A percentile compares a stretch with the other conserved stretches of the same genome.
These are phyloP conservation scores for Thermoascus crustaceus DNA, from an alignment of 2,329 filamentous ascomycete species.

Conservation along the genomic window DNA sequence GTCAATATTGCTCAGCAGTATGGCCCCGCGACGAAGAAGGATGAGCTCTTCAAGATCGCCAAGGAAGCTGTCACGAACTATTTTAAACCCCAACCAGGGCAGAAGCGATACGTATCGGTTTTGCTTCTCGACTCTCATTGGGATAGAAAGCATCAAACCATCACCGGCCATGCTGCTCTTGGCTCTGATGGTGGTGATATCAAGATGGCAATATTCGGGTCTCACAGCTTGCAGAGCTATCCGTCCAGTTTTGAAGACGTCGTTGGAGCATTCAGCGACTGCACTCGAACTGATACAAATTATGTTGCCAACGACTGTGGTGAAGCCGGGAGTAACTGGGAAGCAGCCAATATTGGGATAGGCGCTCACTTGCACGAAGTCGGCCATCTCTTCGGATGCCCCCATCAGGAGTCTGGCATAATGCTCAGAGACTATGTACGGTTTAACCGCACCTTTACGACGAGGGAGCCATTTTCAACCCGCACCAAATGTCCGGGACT, in stretches of 20 bases:
- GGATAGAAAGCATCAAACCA: constrained; percentile 62
- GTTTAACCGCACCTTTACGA: constrained; percentile 74
- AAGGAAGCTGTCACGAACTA: constrained; percentile 68
- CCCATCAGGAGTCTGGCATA: constrained; percentile 80
- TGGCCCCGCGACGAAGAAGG: constrained; percentile 57
- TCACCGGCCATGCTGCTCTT: constrained; percentile 76
- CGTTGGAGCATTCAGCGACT: constrained; percentile 79
- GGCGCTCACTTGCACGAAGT: constrained; percentile 88
- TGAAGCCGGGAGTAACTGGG: constrained; percentile 86
- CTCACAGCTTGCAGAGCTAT: constrained; percentile 85
- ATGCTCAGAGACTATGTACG: constrained; percentile 85
- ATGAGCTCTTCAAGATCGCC: constrained; percentile 68
- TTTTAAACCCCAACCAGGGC: constrained; percentile 65
- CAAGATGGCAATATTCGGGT: constrained; percentile 83
- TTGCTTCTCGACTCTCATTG: constrained; percentile 83
- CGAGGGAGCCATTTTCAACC: constrained; percentile 76
- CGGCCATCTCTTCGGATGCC: constrained; percentile 82
- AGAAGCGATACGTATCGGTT: constrained; percentile 82
- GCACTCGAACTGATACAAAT: constrained; percentile 75
- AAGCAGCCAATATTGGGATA: constrained; percentile 88
- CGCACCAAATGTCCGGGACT: constrained; percentile 73
- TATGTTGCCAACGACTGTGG: constrained; percentile 78
- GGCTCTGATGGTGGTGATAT: constrained; percentile 65
- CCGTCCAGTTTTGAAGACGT: constrained; percentile 84
- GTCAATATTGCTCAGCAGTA: constrained; percentile 74